Conservation (phyloP, 495 filamentous ascomycete species). For the Daldinia loculata region DNA sequence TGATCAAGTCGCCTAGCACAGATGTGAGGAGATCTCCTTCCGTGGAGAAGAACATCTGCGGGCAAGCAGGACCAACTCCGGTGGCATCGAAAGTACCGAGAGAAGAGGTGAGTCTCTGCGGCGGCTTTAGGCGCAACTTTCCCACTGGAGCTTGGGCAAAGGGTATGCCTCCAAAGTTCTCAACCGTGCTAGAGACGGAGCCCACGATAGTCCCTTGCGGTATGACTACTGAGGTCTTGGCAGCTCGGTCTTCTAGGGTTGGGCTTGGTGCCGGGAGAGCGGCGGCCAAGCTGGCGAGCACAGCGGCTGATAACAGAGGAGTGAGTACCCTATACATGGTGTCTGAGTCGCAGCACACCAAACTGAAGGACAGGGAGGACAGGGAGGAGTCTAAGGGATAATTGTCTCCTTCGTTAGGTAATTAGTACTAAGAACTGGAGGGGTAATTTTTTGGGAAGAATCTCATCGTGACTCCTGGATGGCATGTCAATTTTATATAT, state of each 20-base stretch:
- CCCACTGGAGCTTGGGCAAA: conserved; percentile 57
- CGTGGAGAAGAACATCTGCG: conserved; percentile 61
- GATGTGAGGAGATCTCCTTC: conserved; percentile 55
- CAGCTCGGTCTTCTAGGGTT: conserved; percentile 50
- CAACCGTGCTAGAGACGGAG: conserved; percentile 45
- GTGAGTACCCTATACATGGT: conserved; percentile 36
- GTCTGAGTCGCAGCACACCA: conserved; percentile 1
- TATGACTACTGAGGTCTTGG: conserved; percentile 57
- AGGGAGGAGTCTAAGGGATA: neutral
- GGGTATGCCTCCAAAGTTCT: conserved; percentile 60
- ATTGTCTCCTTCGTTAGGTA: neutral
- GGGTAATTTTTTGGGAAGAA: neutral
- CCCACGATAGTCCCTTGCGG: conserved; percentile 64
- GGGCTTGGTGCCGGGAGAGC: conserved; percentile 45
- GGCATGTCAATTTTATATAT: conserved; percentile 30
- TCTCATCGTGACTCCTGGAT: neutral
- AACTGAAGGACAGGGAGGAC: neutral
- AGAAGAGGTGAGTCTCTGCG: conserved; percentile 51
- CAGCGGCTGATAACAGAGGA: conserved; percentile 38
- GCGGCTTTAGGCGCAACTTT: conserved; percentile 53
- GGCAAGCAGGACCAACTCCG: conserved; percentile 59
- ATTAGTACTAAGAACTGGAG: neutral
- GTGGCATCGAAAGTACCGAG: conserved; percentile 63
- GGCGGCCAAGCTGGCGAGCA: conserved; percentile 43
- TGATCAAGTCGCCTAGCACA: conserved; percentile 61